phyloP scores from a whole-genome alignment of 148 eudicot genomes.

The Vaccinium myrtillus region DNA sequence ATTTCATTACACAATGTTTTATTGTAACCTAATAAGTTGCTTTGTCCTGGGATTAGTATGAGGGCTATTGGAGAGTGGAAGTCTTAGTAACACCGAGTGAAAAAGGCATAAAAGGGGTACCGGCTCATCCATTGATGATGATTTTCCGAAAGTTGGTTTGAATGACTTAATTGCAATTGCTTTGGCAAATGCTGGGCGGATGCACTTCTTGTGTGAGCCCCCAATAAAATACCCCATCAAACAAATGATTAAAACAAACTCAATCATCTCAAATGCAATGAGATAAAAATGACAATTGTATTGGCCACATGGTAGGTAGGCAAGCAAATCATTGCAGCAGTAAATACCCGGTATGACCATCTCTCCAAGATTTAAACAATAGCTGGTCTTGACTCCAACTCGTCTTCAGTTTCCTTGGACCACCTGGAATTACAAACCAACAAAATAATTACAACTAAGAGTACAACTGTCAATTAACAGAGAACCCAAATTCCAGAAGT shows the following conservation, averaged over 20 bases:
- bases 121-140: no score
- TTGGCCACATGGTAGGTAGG: background rate
- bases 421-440: slow-evolving; percentile 42
- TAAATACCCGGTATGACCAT: slow-evolving; percentile 75
- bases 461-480: background rate
- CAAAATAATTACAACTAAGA: background rate
- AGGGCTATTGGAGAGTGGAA: no score
- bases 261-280: background rate
- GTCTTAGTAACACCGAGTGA: no score
- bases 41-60: no score
- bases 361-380: slow-evolving; percentile 81
- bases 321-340: background rate
- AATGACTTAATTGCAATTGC: no score
- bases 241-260: background rate
- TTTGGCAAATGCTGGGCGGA: no score
- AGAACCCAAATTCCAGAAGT: background rate
- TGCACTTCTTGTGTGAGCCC: no score
- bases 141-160: no score
- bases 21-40: no score
- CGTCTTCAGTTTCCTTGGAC: slow-evolving; percentile 56
- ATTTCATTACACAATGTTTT: no score
- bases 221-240: background rate
- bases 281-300: background rate
- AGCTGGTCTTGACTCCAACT: slow-evolving; percentile 73
- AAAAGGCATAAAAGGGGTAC: no score